A percentile compares a stretch with the other conserved stretches of the same genome.
Evolutionary conservation across 495 filamentous ascomycete genomes (phyloP).

Genomic region (Lepraria neglecta): DNA sequence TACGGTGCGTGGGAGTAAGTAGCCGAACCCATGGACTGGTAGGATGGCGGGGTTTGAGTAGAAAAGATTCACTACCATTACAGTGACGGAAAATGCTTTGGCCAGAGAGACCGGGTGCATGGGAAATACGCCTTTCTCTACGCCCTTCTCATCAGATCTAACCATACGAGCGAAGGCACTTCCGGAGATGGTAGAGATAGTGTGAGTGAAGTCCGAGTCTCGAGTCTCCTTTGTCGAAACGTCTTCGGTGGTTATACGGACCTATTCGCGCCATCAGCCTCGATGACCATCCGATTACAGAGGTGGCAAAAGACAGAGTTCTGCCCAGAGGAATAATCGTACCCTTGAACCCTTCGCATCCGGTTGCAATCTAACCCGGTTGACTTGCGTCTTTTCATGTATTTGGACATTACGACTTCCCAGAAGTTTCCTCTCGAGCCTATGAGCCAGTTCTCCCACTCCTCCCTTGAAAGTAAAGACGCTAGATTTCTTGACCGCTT

Average conservation of each 20-base stretch:
- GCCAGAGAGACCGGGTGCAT: background rate
- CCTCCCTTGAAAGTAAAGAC: conserved; percentile 59
- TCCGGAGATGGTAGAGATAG: conserved; percentile 65
- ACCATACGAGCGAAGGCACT: conserved; percentile 41
- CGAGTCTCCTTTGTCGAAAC: background rate
- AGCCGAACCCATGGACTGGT: conserved; percentile 71
- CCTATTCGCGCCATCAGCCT: background rate
- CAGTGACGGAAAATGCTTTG: conserved; percentile 49
- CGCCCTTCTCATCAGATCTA: background rate
- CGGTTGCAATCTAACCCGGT: conserved; percentile 25
- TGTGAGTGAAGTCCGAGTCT: conserved; percentile 46
- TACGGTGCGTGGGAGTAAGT: conserved; percentile 72
- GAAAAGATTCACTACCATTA: conserved; percentile 89
- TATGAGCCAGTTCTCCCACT: conserved; percentile 46
- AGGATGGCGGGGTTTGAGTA: conserved; percentile 60
- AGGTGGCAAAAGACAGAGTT: background rate
- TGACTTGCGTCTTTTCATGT: conserved; percentile 40
- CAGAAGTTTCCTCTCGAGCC: conserved; percentile 42
- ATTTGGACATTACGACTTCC: conserved; percentile 48
- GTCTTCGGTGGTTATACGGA: conserved; percentile 9
- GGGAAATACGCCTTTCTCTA: conserved; percentile 2
- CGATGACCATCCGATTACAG: background rate
- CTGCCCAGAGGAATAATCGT: conserved; percentile 12
- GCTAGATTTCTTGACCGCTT: conserved; percentile 32
- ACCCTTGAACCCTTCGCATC: conserved; percentile 27